A percentile compares a stretch with the other conserved stretches of the same genome.
phyloP scores from a whole-genome alignment of 192 early-diverging fungal genomes.

The Dispira simplex region DNA sequence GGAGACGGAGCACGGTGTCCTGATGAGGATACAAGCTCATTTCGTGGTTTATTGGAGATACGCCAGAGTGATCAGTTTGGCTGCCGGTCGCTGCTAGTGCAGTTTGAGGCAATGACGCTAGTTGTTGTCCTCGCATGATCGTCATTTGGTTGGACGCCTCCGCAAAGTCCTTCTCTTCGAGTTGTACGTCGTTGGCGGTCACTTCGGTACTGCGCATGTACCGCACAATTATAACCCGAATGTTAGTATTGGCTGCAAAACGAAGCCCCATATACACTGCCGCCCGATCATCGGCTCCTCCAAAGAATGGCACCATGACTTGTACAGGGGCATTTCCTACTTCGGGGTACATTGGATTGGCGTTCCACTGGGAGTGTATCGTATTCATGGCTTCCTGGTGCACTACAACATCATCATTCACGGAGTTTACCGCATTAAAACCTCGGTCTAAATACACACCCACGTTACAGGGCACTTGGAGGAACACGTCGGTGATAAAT shows the following conservation, averaged over 20 bases:
- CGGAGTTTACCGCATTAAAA: conserved; percentile 27
- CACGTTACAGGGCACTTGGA: conserved; percentile 23
- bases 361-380: neutral
- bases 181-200: neutral
- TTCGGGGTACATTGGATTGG: conserved; percentile 12
- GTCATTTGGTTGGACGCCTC: conserved; percentile 11
- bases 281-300: conserved; percentile 58
- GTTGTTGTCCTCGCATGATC: neutral
- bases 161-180: neutral
- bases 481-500: conserved; percentile 31
- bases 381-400: neutral
- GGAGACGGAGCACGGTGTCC: conserved; percentile 10
- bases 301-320: conserved; percentile 57
- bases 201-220: neutral
- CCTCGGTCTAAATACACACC: conserved; percentile 58
- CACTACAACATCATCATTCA: neutral
- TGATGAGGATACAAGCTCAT: conserved; percentile 8
- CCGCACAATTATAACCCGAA: neutral
- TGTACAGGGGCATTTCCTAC: conserved; percentile 30
- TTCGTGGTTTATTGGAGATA: conserved; percentile 9
- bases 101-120: neutral
- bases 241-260: conserved; percentile 22
- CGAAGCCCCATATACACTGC: conserved; percentile 36
- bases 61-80: conserved; percentile 1
- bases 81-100: neutral